Evolutionary conservation across 2,329 filamentous ascomycete genomes (phyloP).

Genomic region (Ophiocordyceps camponoti-saundersi): DNA sequence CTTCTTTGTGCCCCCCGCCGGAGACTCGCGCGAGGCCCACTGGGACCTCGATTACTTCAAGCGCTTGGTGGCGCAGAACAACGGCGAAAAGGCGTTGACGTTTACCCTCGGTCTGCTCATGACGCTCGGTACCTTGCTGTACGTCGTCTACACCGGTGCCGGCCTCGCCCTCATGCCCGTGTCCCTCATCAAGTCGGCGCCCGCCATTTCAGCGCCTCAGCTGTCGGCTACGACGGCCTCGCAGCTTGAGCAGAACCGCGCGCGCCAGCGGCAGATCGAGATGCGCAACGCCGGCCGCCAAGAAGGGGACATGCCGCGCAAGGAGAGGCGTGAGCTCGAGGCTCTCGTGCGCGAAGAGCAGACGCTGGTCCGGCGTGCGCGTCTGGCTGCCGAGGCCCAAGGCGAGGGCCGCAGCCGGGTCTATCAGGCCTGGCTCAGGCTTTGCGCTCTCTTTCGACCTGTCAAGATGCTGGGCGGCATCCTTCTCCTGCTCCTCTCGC

Average conservation of each 20-base stretch:
- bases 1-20: slow-evolving; percentile 79
- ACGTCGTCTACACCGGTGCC: slow-evolving; percentile 74
- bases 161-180: slow-evolving; percentile 81
- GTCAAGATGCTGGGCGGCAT: slow-evolving; percentile 78
- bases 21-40: slow-evolving; percentile 45
- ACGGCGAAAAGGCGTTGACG: slow-evolving; percentile 80
- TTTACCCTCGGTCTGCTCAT: slow-evolving; percentile 83
- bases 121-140: slow-evolving; percentile 70
- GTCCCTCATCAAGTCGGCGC: slow-evolving; percentile 80
- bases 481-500: slow-evolving; percentile 53
- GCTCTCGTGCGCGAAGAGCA: slow-evolving; percentile 77
- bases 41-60: slow-evolving; percentile 87
- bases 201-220: slow-evolving; percentile 67
- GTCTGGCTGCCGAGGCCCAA: slow-evolving; percentile 66
- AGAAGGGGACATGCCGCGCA: slow-evolving; percentile 53
- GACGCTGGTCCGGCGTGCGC: slow-evolving; percentile 75
- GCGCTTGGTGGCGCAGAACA: slow-evolving; percentile 57
- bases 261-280: slow-evolving; percentile 83
- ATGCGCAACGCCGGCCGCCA: slow-evolving; percentile 63
- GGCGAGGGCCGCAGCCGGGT: slow-evolving; percentile 63
- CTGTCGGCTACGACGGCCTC: slow-evolving; percentile 61
- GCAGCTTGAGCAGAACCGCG: slow-evolving; percentile 72
- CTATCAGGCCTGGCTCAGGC: slow-evolving; percentile 60
- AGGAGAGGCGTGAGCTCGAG: slow-evolving; percentile 80
- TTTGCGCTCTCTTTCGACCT: slow-evolving; percentile 69